Evolutionary conservation across 2,329 filamentous ascomycete genomes (phyloP), one percentile per base, ranked within the genome.

Genomic region (Fusarium sp.): DNA sequence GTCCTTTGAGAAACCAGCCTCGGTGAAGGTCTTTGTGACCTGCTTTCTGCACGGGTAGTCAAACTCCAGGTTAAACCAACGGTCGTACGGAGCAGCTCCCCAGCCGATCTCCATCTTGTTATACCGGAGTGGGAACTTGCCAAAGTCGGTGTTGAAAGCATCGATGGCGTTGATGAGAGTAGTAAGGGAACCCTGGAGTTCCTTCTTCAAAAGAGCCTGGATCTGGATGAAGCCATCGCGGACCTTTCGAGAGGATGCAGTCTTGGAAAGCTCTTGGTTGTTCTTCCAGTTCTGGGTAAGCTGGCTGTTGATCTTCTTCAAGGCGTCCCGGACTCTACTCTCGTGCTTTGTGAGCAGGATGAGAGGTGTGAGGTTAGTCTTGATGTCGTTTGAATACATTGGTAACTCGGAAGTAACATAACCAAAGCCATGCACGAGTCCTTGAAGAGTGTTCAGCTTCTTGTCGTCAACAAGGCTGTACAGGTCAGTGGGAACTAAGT

Each of bases 251-350:
- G 51, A 46, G 1, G 54, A 43, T 2, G 49, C 23, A 4, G 57
- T 69, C n/a, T 63, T 62, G 13, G 57, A 56, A 13, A 69, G 49
- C 13, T 69, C 67, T 6, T 69, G 54, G 14, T 65, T 57, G 7
- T 52, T 67, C 19, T 67, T 70, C 58, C 58, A 70, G 37, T 68
- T 56, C 1, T 50, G 54, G n/a, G 51, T 25, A 13, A 67, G 67
- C 11, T 70, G 44, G 9, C 23, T 52, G 17, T 61, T 54, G 33
- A 70, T 20, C 20, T 47, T 66, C 19, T 41, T 61, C 4, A 54
- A 15, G 0, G 50, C 48, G 4, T 50, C 35, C 0, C 53, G 47
- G 10, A 35, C 50, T 20, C 46, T 60, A 9, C 25, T 55, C 23
- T 54, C 41, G 4, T 52, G 53, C 27, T 67, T 69, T 17, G 50